These are phyloP conservation scores for Pseudopyricularia javanii DNA, from an alignment of 2,329 filamentous ascomycete genomes.

Conservation along the genomic window DNA sequence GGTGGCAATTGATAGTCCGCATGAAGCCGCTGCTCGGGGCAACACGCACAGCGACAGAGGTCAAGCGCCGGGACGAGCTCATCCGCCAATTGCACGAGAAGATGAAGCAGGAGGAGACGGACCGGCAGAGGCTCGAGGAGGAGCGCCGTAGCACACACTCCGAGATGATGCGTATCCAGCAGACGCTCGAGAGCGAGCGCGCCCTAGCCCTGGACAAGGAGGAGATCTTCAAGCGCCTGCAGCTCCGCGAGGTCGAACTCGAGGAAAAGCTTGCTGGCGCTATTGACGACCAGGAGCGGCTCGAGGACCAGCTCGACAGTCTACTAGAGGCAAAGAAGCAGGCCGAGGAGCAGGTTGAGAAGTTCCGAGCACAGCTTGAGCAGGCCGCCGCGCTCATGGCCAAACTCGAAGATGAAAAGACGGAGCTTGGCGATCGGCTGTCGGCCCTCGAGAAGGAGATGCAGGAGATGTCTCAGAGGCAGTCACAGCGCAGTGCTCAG, in stretches of 20 bases:
- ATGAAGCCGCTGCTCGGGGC: constrained; percentile 94
- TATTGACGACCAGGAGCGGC: constrained; percentile 82
- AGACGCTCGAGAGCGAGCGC: constrained; percentile 89
- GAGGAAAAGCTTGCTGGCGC: constrained; percentile 87
- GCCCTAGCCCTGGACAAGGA: constrained; percentile 96
- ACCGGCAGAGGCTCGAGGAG: constrained; percentile 74
- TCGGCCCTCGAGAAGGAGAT: constrained; percentile 60
- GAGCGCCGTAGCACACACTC: constrained; percentile 77
- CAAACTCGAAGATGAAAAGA: constrained; percentile 78
- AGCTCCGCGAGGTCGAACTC: constrained; percentile 80
- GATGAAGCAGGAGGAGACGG: constrained; percentile 63
- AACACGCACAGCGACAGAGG: constrained; percentile 81
- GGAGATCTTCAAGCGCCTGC: constrained; percentile 95
- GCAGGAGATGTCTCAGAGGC: constrained; percentile 54
- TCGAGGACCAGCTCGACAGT: constrained; percentile 88
- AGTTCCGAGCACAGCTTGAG: constrained; percentile 70
- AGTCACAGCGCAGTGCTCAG: constrained; percentile 61
- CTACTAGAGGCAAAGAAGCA: constrained; percentile 81
- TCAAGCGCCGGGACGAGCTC: constrained; percentile 89
- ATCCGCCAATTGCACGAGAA: constrained; percentile 79
- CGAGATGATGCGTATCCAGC: constrained; percentile 81
- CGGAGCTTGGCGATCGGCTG: constrained; percentile 55
- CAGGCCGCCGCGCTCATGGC: constrained; percentile 82
- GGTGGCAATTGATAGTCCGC: constrained; percentile 90
- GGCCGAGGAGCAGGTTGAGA: constrained; percentile 73